Conservation (phyloP, 345 rosid species). For the Corchorus olitorius region DNA sequence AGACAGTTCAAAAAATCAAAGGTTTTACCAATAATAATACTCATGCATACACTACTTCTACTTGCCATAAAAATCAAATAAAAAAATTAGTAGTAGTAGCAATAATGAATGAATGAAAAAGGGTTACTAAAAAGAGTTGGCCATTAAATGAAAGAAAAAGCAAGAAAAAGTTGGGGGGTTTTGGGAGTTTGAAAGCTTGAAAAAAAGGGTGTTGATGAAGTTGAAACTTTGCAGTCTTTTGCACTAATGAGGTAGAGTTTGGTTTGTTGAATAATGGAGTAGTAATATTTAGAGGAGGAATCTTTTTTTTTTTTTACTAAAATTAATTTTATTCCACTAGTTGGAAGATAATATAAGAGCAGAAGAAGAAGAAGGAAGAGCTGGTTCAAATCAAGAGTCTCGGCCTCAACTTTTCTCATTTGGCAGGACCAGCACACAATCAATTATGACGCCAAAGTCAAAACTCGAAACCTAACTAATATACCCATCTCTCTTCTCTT, state of each 20-base stretch:
- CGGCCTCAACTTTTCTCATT: conserved; percentile 22
- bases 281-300: background rate
- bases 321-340: conserved; percentile 9
- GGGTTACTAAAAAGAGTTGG: background rate
- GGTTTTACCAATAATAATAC: too few species aligned
- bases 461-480: conserved; percentile 45
- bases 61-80: background rate
- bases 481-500: conserved; percentile 1
- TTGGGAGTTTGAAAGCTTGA: background rate
- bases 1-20: background rate
- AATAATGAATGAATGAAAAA: background rate
- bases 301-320: background rate
- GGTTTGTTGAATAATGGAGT: conserved; percentile 5
- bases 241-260: background rate
- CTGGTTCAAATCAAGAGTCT: conserved; percentile 18
- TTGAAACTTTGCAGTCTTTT: background rate
- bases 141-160: background rate
- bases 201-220: conserved; percentile 21
- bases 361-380: conserved; percentile 15
- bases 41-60: background rate
- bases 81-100: background rate
- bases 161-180: background rate
- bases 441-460: conserved; percentile 46
- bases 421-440: conserved; percentile 42
- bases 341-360: background rate